Evolutionary conservation across 2,329 filamentous ascomycete species (phyloP).

Genomic region (Moelleriella libera): DNA sequence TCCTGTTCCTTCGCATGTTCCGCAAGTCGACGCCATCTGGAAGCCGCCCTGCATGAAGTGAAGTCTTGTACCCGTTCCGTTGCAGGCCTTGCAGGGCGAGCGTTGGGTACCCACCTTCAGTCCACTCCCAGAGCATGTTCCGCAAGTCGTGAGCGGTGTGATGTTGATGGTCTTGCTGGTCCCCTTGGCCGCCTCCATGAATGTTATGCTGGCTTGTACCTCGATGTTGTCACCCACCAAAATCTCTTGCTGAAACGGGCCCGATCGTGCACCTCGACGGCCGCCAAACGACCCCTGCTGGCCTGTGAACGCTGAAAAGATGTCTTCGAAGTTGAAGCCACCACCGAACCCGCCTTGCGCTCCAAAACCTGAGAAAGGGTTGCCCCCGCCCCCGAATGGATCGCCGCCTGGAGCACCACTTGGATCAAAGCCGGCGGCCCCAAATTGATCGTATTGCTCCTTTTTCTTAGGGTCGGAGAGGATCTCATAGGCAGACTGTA

Average conservation of each 20-base stretch:
- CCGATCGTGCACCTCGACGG: constrained; percentile 33
- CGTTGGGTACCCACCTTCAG: constrained; percentile 68
- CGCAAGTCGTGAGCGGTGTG: constrained; percentile 67
- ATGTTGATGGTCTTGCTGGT: constrained; percentile 78
- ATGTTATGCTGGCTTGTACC: constrained; percentile 82
- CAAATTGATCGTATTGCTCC: constrained; percentile 83
- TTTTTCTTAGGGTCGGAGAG: constrained; percentile 88
- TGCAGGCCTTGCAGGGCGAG: constrained; percentile 63
- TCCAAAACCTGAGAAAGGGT: constrained; percentile 41
- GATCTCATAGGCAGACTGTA: constrained; percentile 87
- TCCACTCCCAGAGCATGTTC: constrained; percentile 70
- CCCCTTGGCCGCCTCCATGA: constrained; percentile 92
- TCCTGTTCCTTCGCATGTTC: constrained; percentile 66
- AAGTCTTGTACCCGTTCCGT: constrained; percentile 74
- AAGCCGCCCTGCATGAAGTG: constrained; percentile 88
- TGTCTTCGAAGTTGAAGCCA: constrained; percentile 90
- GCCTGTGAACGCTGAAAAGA: constrained; percentile 76
- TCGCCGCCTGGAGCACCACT: constrained; percentile 47
- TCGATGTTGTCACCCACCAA: constrained; percentile 94
- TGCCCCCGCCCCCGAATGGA: constrained; percentile 49
- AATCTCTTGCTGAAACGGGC: constrained; percentile 64
- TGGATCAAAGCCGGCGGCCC: constrained; percentile 76
- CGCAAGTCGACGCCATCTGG: constrained; percentile 87
- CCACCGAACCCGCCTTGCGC: constrained; percentile 54
- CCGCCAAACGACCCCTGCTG: constrained; percentile 39